Conservation (phyloP, 257 asterid species). For the Salvia miltiorrhiza region DNA sequence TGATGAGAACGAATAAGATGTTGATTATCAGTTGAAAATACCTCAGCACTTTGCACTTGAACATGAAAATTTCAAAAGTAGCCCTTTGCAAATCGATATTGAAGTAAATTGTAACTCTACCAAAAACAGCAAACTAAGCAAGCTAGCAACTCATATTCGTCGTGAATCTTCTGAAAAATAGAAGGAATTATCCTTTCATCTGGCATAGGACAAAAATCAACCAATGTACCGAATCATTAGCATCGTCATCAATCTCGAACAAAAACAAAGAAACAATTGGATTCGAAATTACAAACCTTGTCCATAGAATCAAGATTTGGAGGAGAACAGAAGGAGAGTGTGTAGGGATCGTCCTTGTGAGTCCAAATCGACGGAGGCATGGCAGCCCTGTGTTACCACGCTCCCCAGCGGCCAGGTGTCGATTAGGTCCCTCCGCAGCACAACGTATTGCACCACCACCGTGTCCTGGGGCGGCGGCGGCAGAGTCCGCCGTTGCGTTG, state of each 20-base stretch:
- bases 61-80: too few species aligned
- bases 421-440: slow-evolving; percentile 82
- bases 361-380: slow-evolving; percentile 89
- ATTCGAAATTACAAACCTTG: slow-evolving; percentile 43
- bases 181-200: not conserved
- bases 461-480: slow-evolving; percentile 36
- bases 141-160: not conserved
- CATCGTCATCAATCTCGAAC: not conserved
- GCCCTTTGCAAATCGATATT: too few species aligned
- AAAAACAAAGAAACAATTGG: not conserved
- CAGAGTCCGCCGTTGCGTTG: slow-evolving; percentile 19
- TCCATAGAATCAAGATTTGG: slow-evolving; percentile 79
- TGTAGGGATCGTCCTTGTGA: slow-evolving; percentile 64
- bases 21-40: too few species aligned
- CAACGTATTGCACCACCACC: slow-evolving; percentile 78
- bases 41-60: too few species aligned
- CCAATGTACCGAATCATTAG: not conserved
- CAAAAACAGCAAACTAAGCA: not conserved
- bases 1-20: too few species aligned
- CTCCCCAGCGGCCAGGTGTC: slow-evolving; percentile 95
- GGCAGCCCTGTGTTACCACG: slow-evolving; percentile 89
- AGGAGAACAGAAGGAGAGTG: slow-evolving; percentile 62
- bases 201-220: not conserved
- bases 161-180: not conserved
- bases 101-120: not conserved